phyloP scores from a whole-genome alignment of 2,329 filamentous ascomycete genomes.

The Colletotrichum sp. region DNA sequence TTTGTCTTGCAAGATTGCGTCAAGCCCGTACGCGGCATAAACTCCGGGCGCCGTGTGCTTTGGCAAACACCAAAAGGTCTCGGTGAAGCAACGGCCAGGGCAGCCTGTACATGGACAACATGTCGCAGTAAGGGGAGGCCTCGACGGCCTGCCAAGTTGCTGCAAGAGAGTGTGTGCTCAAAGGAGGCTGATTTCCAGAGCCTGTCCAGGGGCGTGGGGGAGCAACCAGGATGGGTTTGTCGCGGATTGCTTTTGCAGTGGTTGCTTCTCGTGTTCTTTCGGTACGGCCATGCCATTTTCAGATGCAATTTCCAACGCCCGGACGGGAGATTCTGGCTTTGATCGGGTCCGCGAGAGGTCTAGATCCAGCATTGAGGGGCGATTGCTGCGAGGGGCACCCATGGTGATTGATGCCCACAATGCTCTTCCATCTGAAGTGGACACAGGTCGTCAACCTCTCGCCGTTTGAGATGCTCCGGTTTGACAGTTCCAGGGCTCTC shows the following conservation, averaged over 20 bases:
- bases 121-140: not conserved
- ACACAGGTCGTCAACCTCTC: not conserved
- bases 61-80: not conserved
- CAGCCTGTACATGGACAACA: not conserved
- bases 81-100: constrained; percentile 10
- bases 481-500: not conserved
- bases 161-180: not conserved
- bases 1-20: not conserved
- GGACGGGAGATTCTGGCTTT: not conserved
- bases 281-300: constrained; percentile 14
- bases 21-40: not conserved
- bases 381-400: not conserved
- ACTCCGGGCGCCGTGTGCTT: not conserved
- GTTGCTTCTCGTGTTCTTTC: constrained; percentile 13
- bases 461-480: not conserved
- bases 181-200: not conserved
- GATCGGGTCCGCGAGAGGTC: constrained; percentile 6
- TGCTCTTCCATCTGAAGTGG: constrained; percentile 12
- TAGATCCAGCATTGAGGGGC: constrained; percentile 1
- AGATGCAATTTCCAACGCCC: constrained; percentile 19
- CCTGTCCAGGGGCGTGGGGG: not conserved
- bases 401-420: not conserved
- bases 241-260: not conserved
- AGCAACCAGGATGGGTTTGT: not conserved
- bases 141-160: not conserved